phyloP scores from a whole-genome alignment of 257 asterid genomes.

The Pogostemon cablin region DNA sequence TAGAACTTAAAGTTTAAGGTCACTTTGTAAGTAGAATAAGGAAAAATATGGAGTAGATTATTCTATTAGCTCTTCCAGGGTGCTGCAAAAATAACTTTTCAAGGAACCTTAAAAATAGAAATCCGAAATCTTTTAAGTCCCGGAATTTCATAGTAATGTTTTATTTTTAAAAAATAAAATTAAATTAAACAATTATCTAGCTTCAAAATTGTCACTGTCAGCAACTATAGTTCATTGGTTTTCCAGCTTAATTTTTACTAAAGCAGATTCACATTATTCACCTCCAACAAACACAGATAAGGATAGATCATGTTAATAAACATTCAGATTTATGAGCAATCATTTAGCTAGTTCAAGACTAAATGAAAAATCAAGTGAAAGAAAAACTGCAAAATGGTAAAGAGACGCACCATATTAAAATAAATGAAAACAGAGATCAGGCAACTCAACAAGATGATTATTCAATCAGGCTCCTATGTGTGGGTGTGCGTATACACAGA shows the following conservation, averaged over 20 bases:
- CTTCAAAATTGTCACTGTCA: neutral
- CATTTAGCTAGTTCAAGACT: slow-evolving; percentile 21
- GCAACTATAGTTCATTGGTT: neutral
- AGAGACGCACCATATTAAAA: neutral
- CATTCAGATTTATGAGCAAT: neutral
- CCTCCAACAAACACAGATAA: slow-evolving; percentile 14
- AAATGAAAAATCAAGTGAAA: neutral
- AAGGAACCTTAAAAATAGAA: too few relatives aligned
- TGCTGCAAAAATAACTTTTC: too few relatives aligned
- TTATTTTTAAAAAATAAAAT: neutral
- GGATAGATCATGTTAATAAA: neutral
- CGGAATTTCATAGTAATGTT: neutral
- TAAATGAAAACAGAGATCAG: neutral
- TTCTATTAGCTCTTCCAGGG: too few relatives aligned
- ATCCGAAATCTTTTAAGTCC: too few relatives aligned
- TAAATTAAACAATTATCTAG: neutral
- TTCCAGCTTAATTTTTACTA: neutral
- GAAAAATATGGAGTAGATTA: too few relatives aligned
- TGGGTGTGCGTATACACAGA: neutral
- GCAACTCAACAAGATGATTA: neutral
- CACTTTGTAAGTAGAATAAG: too few relatives aligned
- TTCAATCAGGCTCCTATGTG: neutral
- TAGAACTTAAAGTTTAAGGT: too few relatives aligned
- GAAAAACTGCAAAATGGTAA: neutral
- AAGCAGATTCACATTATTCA: neutral